These are phyloP conservation scores for Prunus dulcis DNA, from an alignment of 306 rosid genomes.

Conservation along the genomic window DNA sequence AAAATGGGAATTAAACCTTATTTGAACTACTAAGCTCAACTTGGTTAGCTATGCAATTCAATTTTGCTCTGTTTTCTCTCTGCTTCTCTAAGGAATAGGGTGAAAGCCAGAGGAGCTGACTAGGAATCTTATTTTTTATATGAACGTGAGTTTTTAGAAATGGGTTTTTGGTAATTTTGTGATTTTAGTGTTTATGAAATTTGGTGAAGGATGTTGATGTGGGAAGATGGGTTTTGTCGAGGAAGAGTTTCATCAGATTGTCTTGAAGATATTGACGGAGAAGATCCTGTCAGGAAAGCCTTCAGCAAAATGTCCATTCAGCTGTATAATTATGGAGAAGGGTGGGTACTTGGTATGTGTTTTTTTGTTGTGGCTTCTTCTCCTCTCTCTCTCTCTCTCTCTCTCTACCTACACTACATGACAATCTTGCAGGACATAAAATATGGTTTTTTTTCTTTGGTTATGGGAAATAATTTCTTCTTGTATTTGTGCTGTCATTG, in stretches of 20 bases:
- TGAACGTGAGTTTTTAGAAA: background rate
- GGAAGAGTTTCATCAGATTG: constrained; percentile 72
- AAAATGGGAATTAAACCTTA: no score
- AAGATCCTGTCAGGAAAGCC: constrained; percentile 87
- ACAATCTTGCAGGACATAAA: background rate
- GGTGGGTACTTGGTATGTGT: constrained; percentile 99
- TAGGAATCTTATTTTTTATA: no score
- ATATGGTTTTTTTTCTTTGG: no score
- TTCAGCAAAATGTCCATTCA: constrained; percentile 99
- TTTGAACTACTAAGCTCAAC: background rate
- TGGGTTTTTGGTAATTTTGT: background rate
- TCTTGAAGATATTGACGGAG: constrained; percentile 83
- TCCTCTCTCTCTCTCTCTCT: background rate
- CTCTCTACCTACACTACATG: background rate
- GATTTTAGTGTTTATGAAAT: background rate
- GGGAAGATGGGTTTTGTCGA: constrained; percentile 99
- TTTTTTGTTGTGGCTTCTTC: constrained; percentile 24
- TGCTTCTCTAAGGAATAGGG: background rate
- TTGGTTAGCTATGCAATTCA: background rate
- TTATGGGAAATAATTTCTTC: background rate
- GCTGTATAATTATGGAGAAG: constrained; percentile 99
- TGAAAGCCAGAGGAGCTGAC: no score
- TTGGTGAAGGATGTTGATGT: constrained; percentile 91
- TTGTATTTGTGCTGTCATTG: constrained; percentile 24
- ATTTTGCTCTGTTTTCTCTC: background rate